These are phyloP conservation scores for Wickerhamomyces canadensis DNA, from an alignment of 805 yeast species.

Conservation along the genomic window DNA sequence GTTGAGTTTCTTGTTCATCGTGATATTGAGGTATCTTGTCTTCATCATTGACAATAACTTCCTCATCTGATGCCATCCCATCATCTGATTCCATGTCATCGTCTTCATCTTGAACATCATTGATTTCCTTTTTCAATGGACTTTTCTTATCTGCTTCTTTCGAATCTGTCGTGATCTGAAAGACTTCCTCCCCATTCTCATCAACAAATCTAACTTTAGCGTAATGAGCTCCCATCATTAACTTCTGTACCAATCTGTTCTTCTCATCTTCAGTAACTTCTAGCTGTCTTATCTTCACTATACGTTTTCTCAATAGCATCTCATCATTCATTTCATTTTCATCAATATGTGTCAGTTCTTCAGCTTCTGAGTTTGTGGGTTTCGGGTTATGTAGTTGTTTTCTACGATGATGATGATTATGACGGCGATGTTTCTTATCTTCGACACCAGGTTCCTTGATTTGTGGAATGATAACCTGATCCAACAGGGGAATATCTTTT, in stretches of 20 bases:
- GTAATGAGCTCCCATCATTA: constrained; percentile 66
- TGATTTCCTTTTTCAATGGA: too few relatives aligned
- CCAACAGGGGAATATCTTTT: constrained; percentile 41
- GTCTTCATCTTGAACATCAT: constrained; percentile 9
- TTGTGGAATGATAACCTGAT: constrained; percentile 47
- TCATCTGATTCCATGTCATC: constrained; percentile 11
- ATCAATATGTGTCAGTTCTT: constrained; percentile 13
- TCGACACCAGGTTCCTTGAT: constrained; percentile 27
- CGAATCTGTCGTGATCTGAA: constrained; percentile 21
- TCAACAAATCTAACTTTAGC: constrained; percentile 37
- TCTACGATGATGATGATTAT: constrained; percentile 2
- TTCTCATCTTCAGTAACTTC: constrained; percentile 19
- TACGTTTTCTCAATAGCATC: constrained; percentile 38
- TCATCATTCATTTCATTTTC: constrained; percentile 20
- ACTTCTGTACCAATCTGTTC: constrained; percentile 43
- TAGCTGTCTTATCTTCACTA: constrained; percentile 32
- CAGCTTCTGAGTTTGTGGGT: constrained; percentile 9
- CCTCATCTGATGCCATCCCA: constrained; percentile 13
- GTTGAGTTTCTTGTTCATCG: constrained; percentile 34
- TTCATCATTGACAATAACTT: constrained; percentile 35
- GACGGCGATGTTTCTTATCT: constrained; percentile 7
- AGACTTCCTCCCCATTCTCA: constrained; percentile 21
- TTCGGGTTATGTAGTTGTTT: not conserved
- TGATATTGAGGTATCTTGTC: constrained; percentile 47
- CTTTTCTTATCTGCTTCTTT: too few relatives aligned